Evolutionary conservation across 2,329 filamentous ascomycete genomes (phyloP).

Genomic region (Colletotrichum graminicola): DNA sequence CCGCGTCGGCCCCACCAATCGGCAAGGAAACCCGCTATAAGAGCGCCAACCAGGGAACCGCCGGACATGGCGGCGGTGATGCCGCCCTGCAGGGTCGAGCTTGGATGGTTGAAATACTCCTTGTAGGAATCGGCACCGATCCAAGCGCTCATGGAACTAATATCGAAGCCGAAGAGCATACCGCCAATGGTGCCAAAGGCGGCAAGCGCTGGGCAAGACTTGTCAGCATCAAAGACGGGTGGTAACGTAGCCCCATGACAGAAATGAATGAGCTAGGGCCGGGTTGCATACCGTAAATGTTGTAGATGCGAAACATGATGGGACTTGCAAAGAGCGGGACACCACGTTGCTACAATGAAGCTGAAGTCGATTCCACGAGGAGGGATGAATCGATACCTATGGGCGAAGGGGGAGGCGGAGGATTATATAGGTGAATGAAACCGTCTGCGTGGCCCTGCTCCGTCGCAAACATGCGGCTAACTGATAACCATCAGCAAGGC

Average conservation of each 20-base stretch:
- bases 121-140: constrained; percentile 65
- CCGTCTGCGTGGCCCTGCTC: neutral
- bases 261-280: neutral
- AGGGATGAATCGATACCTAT: too few species aligned
- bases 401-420: neutral
- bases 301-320: constrained; percentile 53
- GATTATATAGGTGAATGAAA: constrained; percentile 16
- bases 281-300: constrained; percentile 51
- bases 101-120: constrained; percentile 63
- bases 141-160: constrained; percentile 70
- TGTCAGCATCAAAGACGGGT: neutral
- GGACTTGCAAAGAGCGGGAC: neutral
- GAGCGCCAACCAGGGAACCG: constrained; percentile 63
- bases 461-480: constrained; percentile 1
- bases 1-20: constrained; percentile 62
- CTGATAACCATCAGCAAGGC: constrained; percentile 25
- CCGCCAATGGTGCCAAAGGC: constrained; percentile 57
- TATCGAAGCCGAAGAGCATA: constrained; percentile 67
- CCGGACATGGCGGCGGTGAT: constrained; percentile 66
- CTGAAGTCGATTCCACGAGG: neutral
- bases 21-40: constrained; percentile 62
- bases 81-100: constrained; percentile 61
- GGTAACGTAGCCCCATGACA: neutral
- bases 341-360: neutral
- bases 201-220: constrained; percentile 49